Base-by-base conservation (phyloP, 257 asterid species). In the Fraxinus pennsylvanica region DNA sequence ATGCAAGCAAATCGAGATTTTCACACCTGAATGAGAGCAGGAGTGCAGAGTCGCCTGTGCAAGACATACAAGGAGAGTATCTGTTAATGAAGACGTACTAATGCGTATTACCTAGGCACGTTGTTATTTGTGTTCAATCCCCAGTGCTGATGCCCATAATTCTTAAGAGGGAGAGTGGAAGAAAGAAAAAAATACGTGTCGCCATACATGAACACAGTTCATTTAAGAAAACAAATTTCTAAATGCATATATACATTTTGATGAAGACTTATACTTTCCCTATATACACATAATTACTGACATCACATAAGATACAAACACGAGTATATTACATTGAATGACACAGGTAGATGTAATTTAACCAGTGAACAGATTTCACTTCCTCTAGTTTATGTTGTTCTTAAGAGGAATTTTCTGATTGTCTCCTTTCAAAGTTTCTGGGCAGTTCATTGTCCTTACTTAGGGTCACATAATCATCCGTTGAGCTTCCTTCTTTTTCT, bases 401-500 rank as follows among this genome's bases (percentile, higher is more conserved):
- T 74, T 50, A 1, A 0, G 75, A 74, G 22, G 59, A 36, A 54
- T 43, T 41, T 57, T 73, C 76, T 25, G 84, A 45, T 22, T 54
- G 67, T 29, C 78, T 79, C 54, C 79, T 75, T 71, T 63, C 81
- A 17, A 82, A 71, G 75, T 82, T 82, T 80, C 81, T 80, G 43
- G 69, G 90, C 71, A 76, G 78, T 57, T 80, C 83, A 14, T 45
- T 81, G 69, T 73, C 90, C 9, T 76, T 71, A 3, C 17, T 43
- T 80, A 71, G 70, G 83, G 2, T 76, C 88, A 1, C 87, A 83
- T 52, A 79, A n/a, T 2, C 88, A 78, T 68, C 69, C 73, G 57
- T 91, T 94, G 0, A 89, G 72, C 87, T 91, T 94, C 82, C 97
- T 87, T 54, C 96, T 78, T 75, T 92, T 93, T 0, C 78, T 81